Conservation (phyloP, 2,329 filamentous ascomycete species). For the Xylaria sp. region DNA sequence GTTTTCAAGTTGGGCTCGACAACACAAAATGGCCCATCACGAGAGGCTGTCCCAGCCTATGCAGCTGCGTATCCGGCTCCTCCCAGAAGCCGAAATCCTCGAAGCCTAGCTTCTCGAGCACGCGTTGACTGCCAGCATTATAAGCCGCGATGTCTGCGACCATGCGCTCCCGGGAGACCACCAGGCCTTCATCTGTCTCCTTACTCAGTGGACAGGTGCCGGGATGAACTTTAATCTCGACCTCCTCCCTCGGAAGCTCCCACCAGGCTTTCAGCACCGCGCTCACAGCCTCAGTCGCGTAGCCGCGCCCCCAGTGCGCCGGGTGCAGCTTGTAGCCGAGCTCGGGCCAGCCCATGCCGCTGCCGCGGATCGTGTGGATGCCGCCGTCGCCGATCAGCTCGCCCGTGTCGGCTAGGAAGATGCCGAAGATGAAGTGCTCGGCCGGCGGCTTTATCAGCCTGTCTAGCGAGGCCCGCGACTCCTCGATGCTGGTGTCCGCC, state of each 20-base stretch:
- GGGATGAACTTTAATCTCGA: constrained; percentile 18
- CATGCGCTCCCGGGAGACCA: constrained; percentile 34
- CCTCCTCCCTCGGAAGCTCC: constrained; percentile 36
- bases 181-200: neutral
- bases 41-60: constrained; percentile 41
- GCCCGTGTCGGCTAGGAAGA: constrained; percentile 43
- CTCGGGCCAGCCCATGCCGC: constrained; percentile 42
- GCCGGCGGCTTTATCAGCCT: constrained; percentile 25
- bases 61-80: constrained; percentile 42
- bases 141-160: constrained; percentile 39
- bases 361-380: constrained; percentile 39
- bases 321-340: constrained; percentile 43
- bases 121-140: constrained; percentile 41
- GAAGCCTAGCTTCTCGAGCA: constrained; percentile 46
- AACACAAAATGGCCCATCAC: constrained; percentile 35
- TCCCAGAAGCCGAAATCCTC: constrained; percentile 43
- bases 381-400: constrained; percentile 48
- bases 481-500: constrained; percentile 40
- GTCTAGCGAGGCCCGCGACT: constrained; percentile 38
- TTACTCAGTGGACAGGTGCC: constrained; percentile 13
- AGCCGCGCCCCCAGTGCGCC: constrained; percentile 43
- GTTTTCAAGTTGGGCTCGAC: constrained; percentile 14
- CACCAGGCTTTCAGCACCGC: constrained; percentile 43
- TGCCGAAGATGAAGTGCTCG: constrained; percentile 34
- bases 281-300: constrained; percentile 42